Evolutionary conservation across 2,329 filamentous ascomycete genomes (phyloP).

Genomic region (Ophiosphaerella korrae): DNA sequence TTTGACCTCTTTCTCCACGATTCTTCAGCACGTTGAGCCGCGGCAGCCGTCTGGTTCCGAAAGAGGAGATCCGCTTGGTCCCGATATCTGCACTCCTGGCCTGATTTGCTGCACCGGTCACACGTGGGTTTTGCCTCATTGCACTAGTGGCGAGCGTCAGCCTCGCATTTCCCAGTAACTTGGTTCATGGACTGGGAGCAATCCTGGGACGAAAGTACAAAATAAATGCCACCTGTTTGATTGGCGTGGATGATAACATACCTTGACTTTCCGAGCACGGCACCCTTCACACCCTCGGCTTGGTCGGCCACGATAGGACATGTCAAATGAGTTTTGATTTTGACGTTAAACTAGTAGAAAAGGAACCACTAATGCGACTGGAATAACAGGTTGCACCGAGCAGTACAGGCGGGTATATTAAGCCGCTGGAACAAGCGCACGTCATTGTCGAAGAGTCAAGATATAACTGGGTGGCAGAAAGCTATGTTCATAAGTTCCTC

Average conservation of each 20-base stretch:
- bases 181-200: neutral
- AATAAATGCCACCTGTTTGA: neutral
- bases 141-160: conserved; percentile 23
- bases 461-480: too few species aligned
- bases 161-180: conserved; percentile 3
- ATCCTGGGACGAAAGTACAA: neutral
- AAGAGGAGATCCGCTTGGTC: conserved; percentile 41
- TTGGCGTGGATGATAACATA: conserved; percentile 9
- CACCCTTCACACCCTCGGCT: conserved; percentile 44
- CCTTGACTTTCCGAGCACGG: conserved; percentile 41
- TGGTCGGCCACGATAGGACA: conserved; percentile 42
- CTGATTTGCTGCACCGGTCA: conserved; percentile 34
- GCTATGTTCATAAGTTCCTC: too few species aligned
- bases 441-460: too few species aligned
- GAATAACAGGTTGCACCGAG: too few species aligned
- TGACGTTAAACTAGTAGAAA: too few species aligned
- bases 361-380: too few species aligned
- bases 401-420: too few species aligned
- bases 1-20: conserved; percentile 43
- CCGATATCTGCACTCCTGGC: conserved; percentile 39
- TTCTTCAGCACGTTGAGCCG: conserved; percentile 41
- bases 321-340: conserved; percentile 1
- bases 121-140: conserved; percentile 40
- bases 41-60: conserved; percentile 40
- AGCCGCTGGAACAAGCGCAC: too few species aligned